Percentiles rank a stretch among this genome's conserved stretches.
Conservation (phyloP, 495 filamentous ascomycete genomes). For the Penicillium samsonianum region DNA sequence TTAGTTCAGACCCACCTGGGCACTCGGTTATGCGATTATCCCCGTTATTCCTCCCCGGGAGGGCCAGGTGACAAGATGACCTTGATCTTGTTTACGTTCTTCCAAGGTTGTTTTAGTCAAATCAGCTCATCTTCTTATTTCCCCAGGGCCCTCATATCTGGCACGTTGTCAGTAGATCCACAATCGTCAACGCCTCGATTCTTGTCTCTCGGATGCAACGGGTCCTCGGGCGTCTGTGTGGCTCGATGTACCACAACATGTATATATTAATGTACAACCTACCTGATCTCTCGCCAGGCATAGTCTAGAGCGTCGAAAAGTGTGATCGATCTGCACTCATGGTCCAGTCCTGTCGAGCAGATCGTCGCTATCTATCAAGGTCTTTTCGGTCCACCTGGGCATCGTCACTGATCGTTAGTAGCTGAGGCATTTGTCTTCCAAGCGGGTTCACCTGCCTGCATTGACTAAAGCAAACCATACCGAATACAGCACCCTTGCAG, state of each 20-base stretch:
- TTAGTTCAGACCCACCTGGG: not conserved
- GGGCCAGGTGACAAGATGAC: not conserved
- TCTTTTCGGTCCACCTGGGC: not conserved
- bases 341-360: constrained; percentile 2
- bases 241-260: not conserved
- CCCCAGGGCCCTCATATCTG: too few species aligned
- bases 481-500: not conserved
- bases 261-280: not conserved
- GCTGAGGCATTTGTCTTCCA: not conserved
- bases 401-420: too few species aligned
- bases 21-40: not conserved
- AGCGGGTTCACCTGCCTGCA: too few species aligned
- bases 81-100: not conserved
- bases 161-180: too few species aligned
- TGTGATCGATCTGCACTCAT: constrained; percentile 3
- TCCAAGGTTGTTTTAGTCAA: not conserved
- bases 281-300: not conserved
- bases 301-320: not conserved
- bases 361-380: constrained; percentile 4
- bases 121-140: not conserved
- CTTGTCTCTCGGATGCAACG: too few species aligned
- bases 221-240: not conserved
- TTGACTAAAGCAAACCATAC: not conserved
- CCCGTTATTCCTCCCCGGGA: too few species aligned
- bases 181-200: too few species aligned